These are phyloP conservation scores for Trichoderma harzianum DNA, from an alignment of 2,329 filamentous ascomycete genomes.

Conservation along the genomic window DNA sequence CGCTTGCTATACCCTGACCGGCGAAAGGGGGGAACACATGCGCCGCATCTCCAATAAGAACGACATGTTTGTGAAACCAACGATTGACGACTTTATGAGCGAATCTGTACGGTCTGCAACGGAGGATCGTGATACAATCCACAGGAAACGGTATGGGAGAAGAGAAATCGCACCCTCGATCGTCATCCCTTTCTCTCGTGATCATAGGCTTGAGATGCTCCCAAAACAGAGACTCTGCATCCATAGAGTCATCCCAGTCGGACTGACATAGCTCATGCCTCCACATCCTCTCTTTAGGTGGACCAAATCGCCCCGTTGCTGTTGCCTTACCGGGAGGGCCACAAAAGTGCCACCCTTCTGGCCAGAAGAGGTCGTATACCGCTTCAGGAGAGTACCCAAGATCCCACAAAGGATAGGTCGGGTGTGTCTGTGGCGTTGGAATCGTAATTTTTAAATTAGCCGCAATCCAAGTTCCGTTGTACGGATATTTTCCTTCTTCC, in stretches of 20 bases:
- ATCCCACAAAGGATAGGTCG: neutral
- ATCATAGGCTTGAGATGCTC: neutral
- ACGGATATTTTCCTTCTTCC: neutral
- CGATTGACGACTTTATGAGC: neutral
- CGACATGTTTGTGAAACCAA: conserved; percentile 32
- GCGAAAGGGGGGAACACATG: conserved; percentile 50
- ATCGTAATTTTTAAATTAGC: neutral
- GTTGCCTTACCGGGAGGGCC: neutral
- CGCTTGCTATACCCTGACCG: conserved; percentile 35
- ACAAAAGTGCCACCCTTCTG: neutral
- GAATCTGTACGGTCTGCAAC: neutral
- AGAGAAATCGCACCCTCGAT: neutral
- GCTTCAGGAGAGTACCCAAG: neutral
- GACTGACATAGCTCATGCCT: neutral
- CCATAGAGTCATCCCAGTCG: neutral
- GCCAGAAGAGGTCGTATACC: neutral
- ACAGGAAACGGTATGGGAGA: neutral
- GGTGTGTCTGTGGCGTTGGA: neutral
- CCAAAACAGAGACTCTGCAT: neutral
- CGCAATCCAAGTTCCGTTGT: neutral
- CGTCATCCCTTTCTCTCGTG: neutral
- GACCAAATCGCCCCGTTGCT: neutral
- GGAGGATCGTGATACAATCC: neutral
- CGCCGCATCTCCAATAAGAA: conserved; percentile 47
- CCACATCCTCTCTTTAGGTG: neutral